These are phyloP conservation scores for Botrytis fragariae DNA, from an alignment of 2,329 filamentous ascomycete genomes.

Conservation along the genomic window DNA sequence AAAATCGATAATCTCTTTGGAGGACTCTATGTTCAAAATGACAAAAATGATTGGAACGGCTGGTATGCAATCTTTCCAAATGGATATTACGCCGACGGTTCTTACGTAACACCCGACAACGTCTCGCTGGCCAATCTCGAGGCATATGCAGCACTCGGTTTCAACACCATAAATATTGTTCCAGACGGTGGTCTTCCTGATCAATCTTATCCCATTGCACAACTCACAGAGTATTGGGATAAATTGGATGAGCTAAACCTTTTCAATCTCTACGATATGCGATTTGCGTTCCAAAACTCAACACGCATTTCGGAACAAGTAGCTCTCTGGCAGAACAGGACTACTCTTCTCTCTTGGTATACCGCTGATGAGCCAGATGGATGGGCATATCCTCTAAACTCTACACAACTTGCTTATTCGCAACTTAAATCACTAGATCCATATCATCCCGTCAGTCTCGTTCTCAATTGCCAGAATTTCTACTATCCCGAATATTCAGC, in stretches of 20 bases:
- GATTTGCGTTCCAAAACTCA: constrained; percentile 34
- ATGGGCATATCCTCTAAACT: constrained; percentile 42
- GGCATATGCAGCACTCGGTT: constrained; percentile 44
- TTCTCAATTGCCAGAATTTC: constrained; percentile 53
- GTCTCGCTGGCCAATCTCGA: constrained; percentile 40
- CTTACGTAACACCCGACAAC: constrained; percentile 31
- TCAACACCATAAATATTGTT: constrained; percentile 46
- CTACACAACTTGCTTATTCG: constrained; percentile 45
- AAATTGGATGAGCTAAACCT: constrained; percentile 45
- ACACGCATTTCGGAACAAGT: constrained; percentile 42
- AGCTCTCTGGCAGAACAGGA: constrained; percentile 32
- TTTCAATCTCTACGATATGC: constrained; percentile 45
- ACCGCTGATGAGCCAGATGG: constrained; percentile 53
- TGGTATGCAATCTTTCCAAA: constrained; percentile 46
- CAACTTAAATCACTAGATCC: constrained; percentile 47
- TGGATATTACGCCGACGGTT: constrained; percentile 43
- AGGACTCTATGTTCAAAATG: constrained; percentile 44
- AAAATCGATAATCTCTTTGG: constrained; percentile 49
- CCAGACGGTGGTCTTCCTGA: constrained; percentile 42
- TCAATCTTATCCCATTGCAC: constrained; percentile 40
- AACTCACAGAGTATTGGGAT: constrained; percentile 43
- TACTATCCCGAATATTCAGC: constrained; percentile 49
- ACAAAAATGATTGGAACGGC: constrained; percentile 32
- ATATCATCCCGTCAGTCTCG: constrained; percentile 52
- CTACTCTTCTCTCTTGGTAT: constrained; percentile 50